phyloP scores from a whole-genome alignment of 2,329 filamentous ascomycete genomes.

The Paraphaeosphaeria minitans region DNA sequence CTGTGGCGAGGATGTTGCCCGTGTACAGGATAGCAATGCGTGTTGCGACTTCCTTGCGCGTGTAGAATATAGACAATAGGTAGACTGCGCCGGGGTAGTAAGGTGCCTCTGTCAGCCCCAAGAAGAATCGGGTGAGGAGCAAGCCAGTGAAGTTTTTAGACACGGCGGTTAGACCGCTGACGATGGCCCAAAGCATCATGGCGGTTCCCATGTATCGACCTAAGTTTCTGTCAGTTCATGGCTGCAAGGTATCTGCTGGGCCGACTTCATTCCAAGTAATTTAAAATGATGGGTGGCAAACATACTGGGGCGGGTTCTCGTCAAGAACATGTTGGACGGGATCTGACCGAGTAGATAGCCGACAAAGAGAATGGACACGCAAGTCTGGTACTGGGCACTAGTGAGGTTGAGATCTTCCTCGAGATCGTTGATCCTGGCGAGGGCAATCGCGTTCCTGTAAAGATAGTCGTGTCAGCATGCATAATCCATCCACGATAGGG shows the following conservation, averaged over 20 bases:
- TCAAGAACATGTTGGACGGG: constrained; percentile 42
- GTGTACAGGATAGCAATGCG: constrained; percentile 52
- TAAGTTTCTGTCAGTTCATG: background rate
- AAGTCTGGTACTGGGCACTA: constrained; percentile 1
- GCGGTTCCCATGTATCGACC: constrained; percentile 29
- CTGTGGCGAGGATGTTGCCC: constrained; percentile 55
- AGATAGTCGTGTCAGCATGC: constrained; percentile 9
- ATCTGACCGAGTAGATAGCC: constrained; percentile 18
- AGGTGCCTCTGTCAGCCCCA: background rate
- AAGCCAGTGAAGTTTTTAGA: background rate
- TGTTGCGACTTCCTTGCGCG: background rate
- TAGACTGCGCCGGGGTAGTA: background rate
- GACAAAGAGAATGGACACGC: constrained; percentile 12
- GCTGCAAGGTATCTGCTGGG: constrained; percentile 25
- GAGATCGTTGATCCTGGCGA: no score
- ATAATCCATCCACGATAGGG: constrained; percentile 25
- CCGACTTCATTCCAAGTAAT: no score
- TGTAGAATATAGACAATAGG: background rate
- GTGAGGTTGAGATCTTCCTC: no score
- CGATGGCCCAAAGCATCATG: background rate
- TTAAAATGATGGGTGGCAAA: no score
- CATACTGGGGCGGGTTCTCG: constrained; percentile 52
- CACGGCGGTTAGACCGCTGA: background rate
- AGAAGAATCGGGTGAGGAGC: background rate
- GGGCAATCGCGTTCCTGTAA: no score